A percentile compares a stretch with the other conserved stretches of the same genome.
Conservation (phyloP, 2,329 filamentous ascomycete species). For the Trichoderma endophyticum region DNA sequence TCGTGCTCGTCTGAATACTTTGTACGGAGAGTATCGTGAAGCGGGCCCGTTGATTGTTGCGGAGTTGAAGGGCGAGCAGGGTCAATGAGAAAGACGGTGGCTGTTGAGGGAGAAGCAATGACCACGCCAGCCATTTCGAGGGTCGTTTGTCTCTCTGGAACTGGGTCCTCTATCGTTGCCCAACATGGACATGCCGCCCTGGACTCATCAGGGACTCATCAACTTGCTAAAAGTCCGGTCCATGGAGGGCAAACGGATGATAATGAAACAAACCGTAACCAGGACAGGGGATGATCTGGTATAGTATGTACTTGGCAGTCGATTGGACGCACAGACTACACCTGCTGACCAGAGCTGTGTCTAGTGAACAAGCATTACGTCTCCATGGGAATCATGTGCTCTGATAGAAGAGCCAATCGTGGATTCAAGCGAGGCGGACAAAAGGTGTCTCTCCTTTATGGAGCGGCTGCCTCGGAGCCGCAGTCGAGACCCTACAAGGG, state of each 20-base stretch:
- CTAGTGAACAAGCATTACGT: background rate
- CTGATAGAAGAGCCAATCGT: background rate
- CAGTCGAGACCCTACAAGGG: background rate
- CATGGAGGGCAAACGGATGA: background rate
- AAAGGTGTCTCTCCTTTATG: background rate
- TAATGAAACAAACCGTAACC: background rate
- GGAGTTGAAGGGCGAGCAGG: background rate
- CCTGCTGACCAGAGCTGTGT: background rate
- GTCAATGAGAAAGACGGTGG: background rate
- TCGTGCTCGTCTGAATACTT: background rate
- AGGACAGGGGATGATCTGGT: background rate
- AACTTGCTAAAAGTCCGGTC: background rate
- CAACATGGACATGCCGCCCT: background rate
- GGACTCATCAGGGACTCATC: background rate
- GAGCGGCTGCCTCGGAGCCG: background rate
- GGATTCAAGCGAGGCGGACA: background rate
- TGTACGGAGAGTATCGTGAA: background rate
- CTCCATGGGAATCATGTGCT: background rate
- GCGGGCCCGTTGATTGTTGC: background rate
- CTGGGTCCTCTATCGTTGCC: background rate
- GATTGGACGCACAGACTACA: slow-evolving; percentile 2
- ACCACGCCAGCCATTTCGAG: background rate
- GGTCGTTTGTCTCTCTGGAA: background rate
- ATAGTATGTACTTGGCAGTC: background rate
- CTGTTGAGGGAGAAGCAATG: background rate